phyloP scores from a whole-genome alignment of 2,329 filamentous ascomycete genomes.

The Arthrobotrys musiformis region DNA sequence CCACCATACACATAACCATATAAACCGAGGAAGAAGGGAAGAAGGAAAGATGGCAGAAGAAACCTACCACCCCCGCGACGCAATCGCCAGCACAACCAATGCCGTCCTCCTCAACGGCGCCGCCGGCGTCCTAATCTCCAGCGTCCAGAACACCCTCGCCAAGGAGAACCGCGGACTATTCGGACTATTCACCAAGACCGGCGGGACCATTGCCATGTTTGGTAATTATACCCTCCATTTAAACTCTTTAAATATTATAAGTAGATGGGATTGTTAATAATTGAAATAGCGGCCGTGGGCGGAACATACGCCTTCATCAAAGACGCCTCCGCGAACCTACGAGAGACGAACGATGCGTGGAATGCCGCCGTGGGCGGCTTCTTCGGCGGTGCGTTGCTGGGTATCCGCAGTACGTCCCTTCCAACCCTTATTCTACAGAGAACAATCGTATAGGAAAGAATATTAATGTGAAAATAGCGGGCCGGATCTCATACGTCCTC shows the following conservation, averaged over 20 bases:
- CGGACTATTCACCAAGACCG: constrained; percentile 82
- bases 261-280: constrained; percentile 55
- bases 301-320: constrained; percentile 81
- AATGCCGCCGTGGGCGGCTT: constrained; percentile 82
- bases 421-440: neutral
- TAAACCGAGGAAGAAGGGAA: neutral
- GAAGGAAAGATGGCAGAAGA: constrained; percentile 60
- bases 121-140: constrained; percentile 77
- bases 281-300: constrained; percentile 73
- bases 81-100: constrained; percentile 28
- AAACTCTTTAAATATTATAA: neutral
- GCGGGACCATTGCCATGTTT: constrained; percentile 76
- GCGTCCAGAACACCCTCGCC: constrained; percentile 85
- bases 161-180: constrained; percentile 83
- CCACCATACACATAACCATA: neutral
- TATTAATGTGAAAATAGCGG: constrained; percentile 63
- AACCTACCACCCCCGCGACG: constrained; percentile 72
- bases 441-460: constrained; percentile 33
- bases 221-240: constrained; percentile 67
- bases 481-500: constrained; percentile 76
- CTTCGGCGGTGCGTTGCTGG: constrained; percentile 76
- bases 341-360: constrained; percentile 81
- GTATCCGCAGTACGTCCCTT: constrained; percentile 72
- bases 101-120: constrained; percentile 63
- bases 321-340: constrained; percentile 81